These are phyloP conservation scores for Monosporascus sp. DNA, from an alignment of 2,329 filamentous ascomycete species.

Conservation along the genomic window DNA sequence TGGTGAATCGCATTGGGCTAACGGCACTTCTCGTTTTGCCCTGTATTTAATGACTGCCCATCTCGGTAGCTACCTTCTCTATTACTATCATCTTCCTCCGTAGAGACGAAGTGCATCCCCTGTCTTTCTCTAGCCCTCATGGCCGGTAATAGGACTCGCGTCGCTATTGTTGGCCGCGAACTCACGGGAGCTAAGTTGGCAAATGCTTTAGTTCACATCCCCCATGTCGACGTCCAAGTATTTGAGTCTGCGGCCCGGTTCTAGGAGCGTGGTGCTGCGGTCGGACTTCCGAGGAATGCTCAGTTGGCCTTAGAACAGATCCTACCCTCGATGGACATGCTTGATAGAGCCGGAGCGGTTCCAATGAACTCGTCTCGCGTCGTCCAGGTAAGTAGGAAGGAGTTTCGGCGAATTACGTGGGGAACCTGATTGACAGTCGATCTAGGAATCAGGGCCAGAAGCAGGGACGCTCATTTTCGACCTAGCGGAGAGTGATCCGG, in stretches of 20 bases:
- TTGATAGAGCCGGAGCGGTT: constrained; percentile 3
- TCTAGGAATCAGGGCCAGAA: constrained; percentile 5
- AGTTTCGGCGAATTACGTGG: too few relatives aligned
- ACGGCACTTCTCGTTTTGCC: too few relatives aligned
- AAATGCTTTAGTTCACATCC: constrained; percentile 1
- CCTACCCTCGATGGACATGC: neutral
- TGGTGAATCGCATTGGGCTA: too few relatives aligned
- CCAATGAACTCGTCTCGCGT: constrained; percentile 1
- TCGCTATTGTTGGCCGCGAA: constrained; percentile 5
- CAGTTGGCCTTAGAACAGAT: neutral
- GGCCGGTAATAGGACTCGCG: neutral
- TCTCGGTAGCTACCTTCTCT: too few relatives aligned
- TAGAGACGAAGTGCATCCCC: too few relatives aligned
- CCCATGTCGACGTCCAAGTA: constrained; percentile 1
- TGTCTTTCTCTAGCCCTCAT: neutral
- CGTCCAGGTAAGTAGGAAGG: neutral
- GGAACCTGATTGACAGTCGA: neutral
- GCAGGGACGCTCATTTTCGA: constrained; percentile 1
- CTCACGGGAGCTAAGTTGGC: constrained; percentile 2
- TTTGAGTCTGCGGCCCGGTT: constrained; percentile 7
- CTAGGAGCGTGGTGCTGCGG: constrained; percentile 2
- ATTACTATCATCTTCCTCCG: too few relatives aligned
- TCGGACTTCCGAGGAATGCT: neutral
- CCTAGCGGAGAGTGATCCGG: neutral
- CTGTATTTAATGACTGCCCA: too few relatives aligned